Evolutionary conservation across 257 asterid species (phyloP), one percentile per base, ranked within the genome.

Genomic region (Cordia subcordata): DNA sequence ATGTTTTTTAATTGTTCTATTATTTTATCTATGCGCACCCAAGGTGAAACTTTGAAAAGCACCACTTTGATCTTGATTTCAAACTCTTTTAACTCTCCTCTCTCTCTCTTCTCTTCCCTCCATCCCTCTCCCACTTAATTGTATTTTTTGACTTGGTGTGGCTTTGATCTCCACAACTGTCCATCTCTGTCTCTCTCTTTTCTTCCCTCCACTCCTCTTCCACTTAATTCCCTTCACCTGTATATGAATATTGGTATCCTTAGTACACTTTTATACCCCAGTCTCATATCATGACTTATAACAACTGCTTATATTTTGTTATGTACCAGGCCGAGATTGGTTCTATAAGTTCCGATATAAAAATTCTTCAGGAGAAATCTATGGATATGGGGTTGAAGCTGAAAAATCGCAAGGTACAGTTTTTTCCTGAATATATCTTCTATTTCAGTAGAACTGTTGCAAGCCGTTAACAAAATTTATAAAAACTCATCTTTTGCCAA

Each of bases 381-480:
- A 84, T 89, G 97, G 94, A 89, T 79, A 93, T 89, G 99, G 99
- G 99, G 62, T 88, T 93, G 65, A 93, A 84, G 85, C 80, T 93
- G 74, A 93, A 89, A 78, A 93, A 93, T 78, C 96, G 97, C 68
- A 93, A 89, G 97, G 99, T 89, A 81, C 68, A 53, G 42, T 70
- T 52, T 14, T 37, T 51, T 49, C 11, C 62, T 39, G 45, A 17
- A 4, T 47, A 0, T 54, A 44, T 71, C 3, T 5, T 53, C n/a
- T 53, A 53, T 23, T 20, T 11, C 38, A 53, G 27, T 49, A 49
- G 47, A 42, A 42, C 14, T 42, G 15, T 42, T 3, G 47, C n/a
- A 42, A 3, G 10, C 47, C 35, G 6, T 27, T 1, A 27, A 27
- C 3, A 6, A 27, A 27, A 27, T 27, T 1, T 27, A 27, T 27